phyloP scores from a whole-genome alignment of 2,329 filamentous ascomycete genomes.

The Colletotrichum euphorbiae region DNA sequence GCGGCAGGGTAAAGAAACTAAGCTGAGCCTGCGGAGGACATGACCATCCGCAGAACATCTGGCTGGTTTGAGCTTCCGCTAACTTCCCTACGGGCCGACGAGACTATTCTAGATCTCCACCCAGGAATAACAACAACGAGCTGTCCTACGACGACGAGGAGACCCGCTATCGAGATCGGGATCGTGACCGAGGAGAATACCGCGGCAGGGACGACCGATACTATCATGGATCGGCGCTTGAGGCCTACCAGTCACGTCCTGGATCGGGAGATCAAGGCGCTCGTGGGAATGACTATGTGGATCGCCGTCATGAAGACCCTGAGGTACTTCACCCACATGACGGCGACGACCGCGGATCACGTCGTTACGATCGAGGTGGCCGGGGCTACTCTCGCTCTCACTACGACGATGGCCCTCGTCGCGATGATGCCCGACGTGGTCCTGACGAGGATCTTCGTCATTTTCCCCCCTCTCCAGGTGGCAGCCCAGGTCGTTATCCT shows the following conservation, averaged over 20 bases:
- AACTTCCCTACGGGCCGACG: slow-evolving; percentile 59
- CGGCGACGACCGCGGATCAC: slow-evolving; percentile 48
- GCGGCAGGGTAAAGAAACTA: slow-evolving; percentile 61
- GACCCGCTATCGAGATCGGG: slow-evolving; percentile 43
- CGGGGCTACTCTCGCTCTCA: slow-evolving; percentile 37
- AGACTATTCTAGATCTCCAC: slow-evolving; percentile 58
- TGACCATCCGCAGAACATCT: slow-evolving; percentile 39
- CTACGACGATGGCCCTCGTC: slow-evolving; percentile 38
- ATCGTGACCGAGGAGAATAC: slow-evolving; percentile 24
- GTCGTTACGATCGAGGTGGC: slow-evolving; percentile 40
- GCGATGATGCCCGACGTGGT: slow-evolving; percentile 36
- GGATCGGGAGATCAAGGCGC: slow-evolving; percentile 44
- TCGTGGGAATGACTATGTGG: slow-evolving; percentile 45
- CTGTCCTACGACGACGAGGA: slow-evolving; percentile 49
- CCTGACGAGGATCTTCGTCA: slow-evolving; percentile 39
- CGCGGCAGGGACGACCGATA: slow-evolving; percentile 41
- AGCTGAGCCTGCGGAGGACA: slow-evolving; percentile 41
- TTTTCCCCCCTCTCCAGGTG: slow-evolving; percentile 34
- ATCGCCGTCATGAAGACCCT: slow-evolving; percentile 47
- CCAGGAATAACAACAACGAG: slow-evolving; percentile 48
- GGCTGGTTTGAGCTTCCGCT: slow-evolving; percentile 52
- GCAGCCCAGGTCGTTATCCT: slow-evolving; percentile 37
- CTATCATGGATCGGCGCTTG: slow-evolving; percentile 42
- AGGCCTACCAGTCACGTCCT: slow-evolving; percentile 38
- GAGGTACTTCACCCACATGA: slow-evolving; percentile 50